Base-by-base conservation (phyloP, 2,329 filamentous ascomycete genomes). In the Trichocomaceae sp. region DNA sequence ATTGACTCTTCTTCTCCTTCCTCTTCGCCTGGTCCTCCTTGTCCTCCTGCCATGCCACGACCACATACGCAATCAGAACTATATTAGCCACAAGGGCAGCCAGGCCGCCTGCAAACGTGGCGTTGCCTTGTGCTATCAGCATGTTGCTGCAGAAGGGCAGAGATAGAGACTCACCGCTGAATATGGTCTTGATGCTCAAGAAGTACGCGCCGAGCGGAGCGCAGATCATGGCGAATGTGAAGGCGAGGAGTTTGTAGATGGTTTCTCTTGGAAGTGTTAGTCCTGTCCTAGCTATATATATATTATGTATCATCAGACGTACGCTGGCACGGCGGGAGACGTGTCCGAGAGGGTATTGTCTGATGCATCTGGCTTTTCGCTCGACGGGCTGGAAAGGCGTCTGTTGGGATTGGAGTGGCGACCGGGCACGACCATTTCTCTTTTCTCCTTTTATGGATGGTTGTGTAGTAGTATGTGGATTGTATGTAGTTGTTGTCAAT, bases 31-130 rank as follows among this genome's bases (percentile, higher is more conserved):
- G 80, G 57, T 88, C 90, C 68, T 82, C 83, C 74, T 82, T 77
- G 66, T 97, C 93, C 70, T 99, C 93, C 58, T 81, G 84, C 81
- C 96, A 91, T 3, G 93, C 93, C 19, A 96, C 89, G 55, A 96
- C 75, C 44, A 97, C 83, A 71, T 97, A 99, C n/a, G 81, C 84
- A 55, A 97, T 81, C 50, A 99, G 76, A 3, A 99, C 90, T 1
- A 95, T 81, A 64, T 99, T 99, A 12, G 93, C 93, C 69, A 95
- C 84, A 50, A 97, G 74, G 19, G 93, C 93, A 1, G 93, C 93
- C 33, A 87, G 77, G 0, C 83, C 90, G 13, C 91, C 93, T 3
- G 91, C 90, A 63, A 84, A 92, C 1, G 91, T 95, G 13, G 90
- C 82, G 72, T 96, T 96, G 62, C 90, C 92, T 29, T 95, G 55